phyloP scores from a whole-genome alignment of 2,329 filamentous ascomycete genomes.

The Colletotrichum ledebouriae region DNA sequence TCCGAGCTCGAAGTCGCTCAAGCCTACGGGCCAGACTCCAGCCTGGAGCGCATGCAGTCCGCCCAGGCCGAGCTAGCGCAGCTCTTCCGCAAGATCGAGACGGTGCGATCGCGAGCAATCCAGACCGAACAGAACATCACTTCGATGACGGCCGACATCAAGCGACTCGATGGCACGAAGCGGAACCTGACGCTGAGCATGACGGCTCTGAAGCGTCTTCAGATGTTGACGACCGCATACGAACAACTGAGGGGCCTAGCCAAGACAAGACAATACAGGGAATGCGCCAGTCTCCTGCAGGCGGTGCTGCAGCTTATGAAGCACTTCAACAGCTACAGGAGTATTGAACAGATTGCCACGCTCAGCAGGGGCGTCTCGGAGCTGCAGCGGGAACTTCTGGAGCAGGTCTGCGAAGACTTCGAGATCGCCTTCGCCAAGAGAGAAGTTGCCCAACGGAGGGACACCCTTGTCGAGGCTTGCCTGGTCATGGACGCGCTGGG shows the following conservation, averaged over 20 bases:
- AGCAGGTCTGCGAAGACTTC: conserved; percentile 99
- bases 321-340: conserved; percentile 97
- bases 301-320: conserved; percentile 98
- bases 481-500: conserved; percentile 95
- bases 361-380: conserved; percentile 94
- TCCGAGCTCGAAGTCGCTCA: conserved; percentile 80
- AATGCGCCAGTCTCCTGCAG: conserved; percentile 93
- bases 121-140: conserved; percentile 97
- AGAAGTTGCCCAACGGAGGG: conserved; percentile 79
- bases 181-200: conserved; percentile 96
- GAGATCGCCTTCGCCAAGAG: conserved; percentile 93
- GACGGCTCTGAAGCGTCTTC: conserved; percentile 95
- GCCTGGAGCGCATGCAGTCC: conserved; percentile 89
- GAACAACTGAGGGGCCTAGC: conserved; percentile 90
- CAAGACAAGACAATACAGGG: conserved; percentile 89
- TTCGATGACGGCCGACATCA: conserved; percentile 99
- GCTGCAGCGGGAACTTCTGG: conserved; percentile 89
- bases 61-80: conserved; percentile 90
- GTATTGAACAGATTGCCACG: conserved; percentile 96
- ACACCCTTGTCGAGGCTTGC: conserved; percentile 86
- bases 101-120: conserved; percentile 87
- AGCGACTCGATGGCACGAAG: conserved; percentile 95
- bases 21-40: conserved; percentile 87
- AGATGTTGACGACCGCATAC: conserved; percentile 99
- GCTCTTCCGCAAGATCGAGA: conserved; percentile 95